phyloP scores from a whole-genome alignment of 108 stramenopile genomes.

The Nitzschia inconspicua region DNA sequence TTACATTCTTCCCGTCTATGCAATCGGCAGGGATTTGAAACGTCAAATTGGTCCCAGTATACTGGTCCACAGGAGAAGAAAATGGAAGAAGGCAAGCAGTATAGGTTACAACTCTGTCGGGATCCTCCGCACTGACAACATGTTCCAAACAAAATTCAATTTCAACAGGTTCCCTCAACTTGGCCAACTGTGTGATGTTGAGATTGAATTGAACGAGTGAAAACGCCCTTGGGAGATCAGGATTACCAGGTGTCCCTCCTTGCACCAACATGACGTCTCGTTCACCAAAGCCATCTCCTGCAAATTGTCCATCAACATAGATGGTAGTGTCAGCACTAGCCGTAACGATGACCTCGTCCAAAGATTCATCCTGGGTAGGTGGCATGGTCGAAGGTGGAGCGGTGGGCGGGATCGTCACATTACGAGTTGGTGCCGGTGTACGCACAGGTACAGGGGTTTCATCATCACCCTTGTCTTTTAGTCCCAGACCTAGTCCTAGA shows the following conservation, averaged over 20 bases:
- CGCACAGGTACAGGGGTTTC: neutral
- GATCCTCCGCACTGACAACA: too few relatives aligned
- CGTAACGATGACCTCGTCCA: neutral
- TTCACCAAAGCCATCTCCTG: neutral
- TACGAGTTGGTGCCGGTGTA: neutral
- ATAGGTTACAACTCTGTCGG: too few relatives aligned
- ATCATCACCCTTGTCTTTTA: neutral
- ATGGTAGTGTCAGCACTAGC: neutral
- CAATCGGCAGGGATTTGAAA: too few relatives aligned
- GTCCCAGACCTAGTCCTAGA: neutral
- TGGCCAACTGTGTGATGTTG: too few relatives aligned
- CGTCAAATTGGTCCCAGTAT: too few relatives aligned
- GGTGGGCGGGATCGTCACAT: neutral
- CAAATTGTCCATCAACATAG: neutral
- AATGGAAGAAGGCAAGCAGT: too few relatives aligned
- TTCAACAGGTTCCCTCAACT: too few relatives aligned
- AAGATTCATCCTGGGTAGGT: neutral
- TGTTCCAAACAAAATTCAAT: too few relatives aligned
- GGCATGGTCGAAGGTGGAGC: neutral
- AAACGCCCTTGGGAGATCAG: constrained; percentile 1
- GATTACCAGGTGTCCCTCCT: neutral
- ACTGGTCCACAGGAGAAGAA: too few relatives aligned
- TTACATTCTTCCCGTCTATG: too few relatives aligned
- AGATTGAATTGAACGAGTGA: constrained; percentile 4
- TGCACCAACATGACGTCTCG: constrained; percentile 2